Conservation (phyloP, 2,329 filamentous ascomycete genomes). For the Cyphellophora attinorum region DNA sequence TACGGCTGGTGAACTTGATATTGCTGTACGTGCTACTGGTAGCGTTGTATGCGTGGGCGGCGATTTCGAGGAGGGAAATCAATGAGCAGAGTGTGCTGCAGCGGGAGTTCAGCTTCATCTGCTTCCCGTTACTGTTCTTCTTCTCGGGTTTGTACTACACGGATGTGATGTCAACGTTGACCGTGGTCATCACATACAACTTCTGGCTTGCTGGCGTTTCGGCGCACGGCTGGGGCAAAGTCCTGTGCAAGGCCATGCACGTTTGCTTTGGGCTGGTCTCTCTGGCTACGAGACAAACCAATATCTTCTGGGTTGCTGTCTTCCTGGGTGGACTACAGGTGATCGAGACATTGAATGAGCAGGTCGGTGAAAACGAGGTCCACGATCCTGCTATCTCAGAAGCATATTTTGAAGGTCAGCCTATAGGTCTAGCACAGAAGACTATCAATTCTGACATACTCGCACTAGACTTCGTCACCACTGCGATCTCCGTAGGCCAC, state of each 20-base stretch:
- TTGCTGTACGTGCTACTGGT: slow-evolving; percentile 14
- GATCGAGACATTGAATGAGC: slow-evolving; percentile 22
- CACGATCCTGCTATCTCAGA: slow-evolving; percentile 42
- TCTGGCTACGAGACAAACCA: slow-evolving; percentile 81
- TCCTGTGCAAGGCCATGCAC: slow-evolving; percentile 20
- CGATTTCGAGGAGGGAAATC: slow-evolving; percentile 30
- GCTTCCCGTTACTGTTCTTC: slow-evolving; percentile 91
- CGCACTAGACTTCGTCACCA: slow-evolving; percentile 18
- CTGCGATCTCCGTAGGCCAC: slow-evolving; percentile 51
- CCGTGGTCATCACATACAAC: slow-evolving; percentile 62
- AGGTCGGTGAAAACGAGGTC: slow-evolving; percentile 26
- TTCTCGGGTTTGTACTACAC: slow-evolving; percentile 95
- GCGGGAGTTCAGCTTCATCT: slow-evolving; percentile 40
- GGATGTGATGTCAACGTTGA: slow-evolving; percentile 70
- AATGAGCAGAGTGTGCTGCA: slow-evolving; percentile 38
- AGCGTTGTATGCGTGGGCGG: slow-evolving; percentile 11
- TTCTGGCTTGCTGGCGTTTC: slow-evolving; percentile 24
- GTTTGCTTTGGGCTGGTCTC: slow-evolving; percentile 54
- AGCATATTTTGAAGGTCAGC: slow-evolving; percentile 40
- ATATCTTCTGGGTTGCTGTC: slow-evolving; percentile 80
- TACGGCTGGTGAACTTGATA: slow-evolving; percentile 12
- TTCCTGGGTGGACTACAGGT: slow-evolving; percentile 37
- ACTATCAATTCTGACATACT: not conserved
- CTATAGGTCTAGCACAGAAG: not conserved
- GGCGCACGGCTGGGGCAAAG: slow-evolving; percentile 9